A percentile compares a stretch with the other conserved stretches of the same genome.
phyloP scores from a whole-genome alignment of 176 grass and related monocot genomes.

The Aegilops speltoides region DNA sequence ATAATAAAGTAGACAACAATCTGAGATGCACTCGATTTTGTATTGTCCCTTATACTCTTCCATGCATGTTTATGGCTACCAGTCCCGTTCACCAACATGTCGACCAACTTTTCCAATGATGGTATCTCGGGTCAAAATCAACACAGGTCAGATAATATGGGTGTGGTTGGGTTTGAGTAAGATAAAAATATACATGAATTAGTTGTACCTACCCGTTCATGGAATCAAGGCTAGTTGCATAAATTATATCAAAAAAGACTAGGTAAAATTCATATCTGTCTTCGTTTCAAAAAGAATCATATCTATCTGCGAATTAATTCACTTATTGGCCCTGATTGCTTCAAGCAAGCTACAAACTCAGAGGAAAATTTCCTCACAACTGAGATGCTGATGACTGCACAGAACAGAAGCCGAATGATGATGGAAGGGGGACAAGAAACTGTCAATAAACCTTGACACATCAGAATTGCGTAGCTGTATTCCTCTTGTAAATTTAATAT shows the following conservation, averaged over 20 bases:
- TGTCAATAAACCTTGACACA: too few species aligned
- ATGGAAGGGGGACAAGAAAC: not conserved
- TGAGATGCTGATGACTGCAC: not conserved
- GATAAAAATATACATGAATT: constrained; percentile 5
- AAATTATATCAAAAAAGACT: not conserved
- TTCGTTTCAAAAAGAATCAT: not conserved
- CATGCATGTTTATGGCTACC: not conserved
- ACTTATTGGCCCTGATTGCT: not conserved
- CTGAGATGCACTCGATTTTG: too few species aligned
- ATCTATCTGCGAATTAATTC: not conserved
- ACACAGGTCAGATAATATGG: not conserved
- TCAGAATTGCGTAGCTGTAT: too few species aligned
- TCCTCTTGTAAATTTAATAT: too few species aligned
- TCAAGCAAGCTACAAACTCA: constrained; percentile 19
- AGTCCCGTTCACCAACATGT: constrained; percentile 12
- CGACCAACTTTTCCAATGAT: not conserved
- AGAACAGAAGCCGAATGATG: not conserved
- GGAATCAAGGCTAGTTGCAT: not conserved
- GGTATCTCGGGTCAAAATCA: constrained; percentile 20
- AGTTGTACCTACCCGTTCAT: constrained; percentile 32
- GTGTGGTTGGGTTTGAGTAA: not conserved
- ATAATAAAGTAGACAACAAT: not conserved
- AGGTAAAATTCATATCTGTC: not conserved
- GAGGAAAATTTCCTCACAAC: not conserved
- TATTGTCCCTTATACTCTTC: too few species aligned